A percentile compares a stretch with the other conserved stretches of the same genome.
These are phyloP conservation scores for Parastagonospora avenae DNA, from an alignment of 2,329 filamentous ascomycete species.

Conservation along the genomic window DNA sequence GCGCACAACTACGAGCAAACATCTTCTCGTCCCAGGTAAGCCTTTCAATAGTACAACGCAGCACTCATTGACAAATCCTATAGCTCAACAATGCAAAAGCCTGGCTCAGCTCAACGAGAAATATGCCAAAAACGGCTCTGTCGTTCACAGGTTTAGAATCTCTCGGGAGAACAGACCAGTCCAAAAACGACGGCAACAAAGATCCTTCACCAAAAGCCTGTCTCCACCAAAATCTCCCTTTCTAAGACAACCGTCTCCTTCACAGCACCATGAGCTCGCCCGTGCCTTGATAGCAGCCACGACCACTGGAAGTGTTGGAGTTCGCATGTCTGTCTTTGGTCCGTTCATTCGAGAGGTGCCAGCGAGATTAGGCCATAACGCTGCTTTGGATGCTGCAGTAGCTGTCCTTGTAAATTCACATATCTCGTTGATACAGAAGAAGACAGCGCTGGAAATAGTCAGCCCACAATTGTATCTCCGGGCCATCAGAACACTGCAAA, in stretches of 20 bases:
- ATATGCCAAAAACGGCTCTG: conserved; percentile 32
- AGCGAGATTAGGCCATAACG: conserved; percentile 35
- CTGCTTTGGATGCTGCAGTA: conserved; percentile 39
- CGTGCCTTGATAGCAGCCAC: conserved; percentile 33
- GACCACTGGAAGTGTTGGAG: conserved; percentile 31
- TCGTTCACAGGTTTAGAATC: conserved; percentile 36
- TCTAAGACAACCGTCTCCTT: conserved; percentile 29
- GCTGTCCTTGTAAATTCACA: conserved; percentile 37
- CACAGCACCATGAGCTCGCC: conserved; percentile 33
- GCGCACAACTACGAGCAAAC: neutral
- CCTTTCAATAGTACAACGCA: neutral
- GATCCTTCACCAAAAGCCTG: conserved; percentile 15
- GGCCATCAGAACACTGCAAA: conserved; percentile 38
- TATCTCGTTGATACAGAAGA: conserved; percentile 30
- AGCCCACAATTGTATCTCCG: conserved; percentile 34
- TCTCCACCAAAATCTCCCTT: conserved; percentile 23
- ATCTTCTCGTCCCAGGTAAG: conserved; percentile 3
- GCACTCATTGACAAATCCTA: neutral
- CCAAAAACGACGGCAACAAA: conserved; percentile 8
- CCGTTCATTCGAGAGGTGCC: conserved; percentile 39
- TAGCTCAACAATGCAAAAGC: conserved; percentile 18
- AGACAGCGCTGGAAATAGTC: conserved; percentile 26
- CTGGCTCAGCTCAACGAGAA: conserved; percentile 34
- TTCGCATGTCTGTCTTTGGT: conserved; percentile 39
- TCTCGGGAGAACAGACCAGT: conserved; percentile 10